These are phyloP conservation scores for Pascua sp. DNA, from an alignment of 1,284 basidiomycete genomes.

Conservation along the genomic window DNA sequence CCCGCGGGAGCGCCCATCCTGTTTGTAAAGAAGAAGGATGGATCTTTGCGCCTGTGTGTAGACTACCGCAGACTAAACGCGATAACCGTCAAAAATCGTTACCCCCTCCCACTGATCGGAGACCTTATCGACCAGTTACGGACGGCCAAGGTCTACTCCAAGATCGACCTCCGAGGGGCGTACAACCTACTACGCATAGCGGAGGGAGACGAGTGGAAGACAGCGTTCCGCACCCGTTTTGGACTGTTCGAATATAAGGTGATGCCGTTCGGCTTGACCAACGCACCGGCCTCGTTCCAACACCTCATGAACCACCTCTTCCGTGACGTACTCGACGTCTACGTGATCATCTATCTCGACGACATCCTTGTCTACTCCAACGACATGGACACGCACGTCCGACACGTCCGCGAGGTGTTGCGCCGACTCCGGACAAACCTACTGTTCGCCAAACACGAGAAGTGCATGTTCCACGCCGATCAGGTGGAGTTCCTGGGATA, in stretches of 20 bases:
- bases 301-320: slow-evolving; percentile 36
- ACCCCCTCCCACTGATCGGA: slow-evolving; percentile 27
- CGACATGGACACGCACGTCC: slow-evolving; percentile 47
- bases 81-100: slow-evolving; percentile 48
- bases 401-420: slow-evolving; percentile 44
- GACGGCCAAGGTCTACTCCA: slow-evolving; percentile 31
- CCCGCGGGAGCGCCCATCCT: slow-evolving; percentile 49
- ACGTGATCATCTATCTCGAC: slow-evolving; percentile 44
- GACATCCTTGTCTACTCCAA: slow-evolving; percentile 51
- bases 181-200: slow-evolving; percentile 39
- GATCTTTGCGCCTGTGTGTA: slow-evolving; percentile 48
- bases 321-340: slow-evolving; percentile 28
- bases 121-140: slow-evolving; percentile 39
- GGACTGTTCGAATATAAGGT: slow-evolving; percentile 50
- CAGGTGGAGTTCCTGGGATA: slow-evolving; percentile 34
- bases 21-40: slow-evolving; percentile 55
- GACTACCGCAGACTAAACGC: slow-evolving; percentile 54
- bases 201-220: slow-evolving; percentile 43
- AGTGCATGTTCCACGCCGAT: slow-evolving; percentile 47
- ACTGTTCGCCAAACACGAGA: slow-evolving; percentile 48
- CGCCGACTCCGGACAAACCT: slow-evolving; percentile 36
- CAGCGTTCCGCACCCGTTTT: slow-evolving; percentile 40
- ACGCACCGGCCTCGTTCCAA: slow-evolving; percentile 48
- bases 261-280: slow-evolving; percentile 51
- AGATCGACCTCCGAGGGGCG: slow-evolving; percentile 36